Conservation (phyloP, 495 filamentous ascomycete genomes). For the Daldinia concentrica region DNA sequence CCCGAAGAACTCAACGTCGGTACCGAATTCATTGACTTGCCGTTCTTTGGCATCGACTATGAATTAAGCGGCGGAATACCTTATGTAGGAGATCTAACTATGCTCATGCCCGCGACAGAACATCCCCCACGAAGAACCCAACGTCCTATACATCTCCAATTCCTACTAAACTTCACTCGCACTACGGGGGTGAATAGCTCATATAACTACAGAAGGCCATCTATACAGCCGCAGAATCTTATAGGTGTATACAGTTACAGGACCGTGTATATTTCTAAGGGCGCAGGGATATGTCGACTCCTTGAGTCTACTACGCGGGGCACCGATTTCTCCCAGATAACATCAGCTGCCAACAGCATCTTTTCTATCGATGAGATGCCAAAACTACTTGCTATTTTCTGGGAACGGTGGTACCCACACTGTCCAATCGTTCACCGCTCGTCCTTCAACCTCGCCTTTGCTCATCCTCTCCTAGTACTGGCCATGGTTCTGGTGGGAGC, state of each 20-base stretch:
- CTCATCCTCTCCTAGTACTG: not conserved
- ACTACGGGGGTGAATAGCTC: slow-evolving; percentile 1
- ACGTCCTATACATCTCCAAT: not conserved
- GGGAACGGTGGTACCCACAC: slow-evolving; percentile 1
- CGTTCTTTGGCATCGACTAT: not conserved
- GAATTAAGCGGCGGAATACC: not conserved
- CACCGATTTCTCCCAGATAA: not conserved
- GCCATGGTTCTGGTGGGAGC: not conserved
- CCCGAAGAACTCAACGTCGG: not conserved
- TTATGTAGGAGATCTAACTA: not conserved
- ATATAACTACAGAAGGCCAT: slow-evolving; percentile 1
- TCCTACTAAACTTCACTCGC: not conserved
- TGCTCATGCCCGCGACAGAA: not conserved
- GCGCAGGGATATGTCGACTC: not conserved
- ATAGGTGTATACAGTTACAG: not conserved
- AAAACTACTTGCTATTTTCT: not conserved
- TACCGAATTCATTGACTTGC: not conserved
- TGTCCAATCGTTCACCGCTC: not conserved
- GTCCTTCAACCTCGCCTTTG: not conserved
- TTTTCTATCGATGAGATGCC: not conserved
- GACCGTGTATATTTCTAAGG: not conserved
- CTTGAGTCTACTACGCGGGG: not conserved
- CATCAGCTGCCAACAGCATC: not conserved
- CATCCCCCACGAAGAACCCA: not conserved
- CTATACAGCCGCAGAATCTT: not conserved